Evolutionary conservation across 495 filamentous ascomycete species (phyloP).

Genomic region (Penicillium desertorum): DNA sequence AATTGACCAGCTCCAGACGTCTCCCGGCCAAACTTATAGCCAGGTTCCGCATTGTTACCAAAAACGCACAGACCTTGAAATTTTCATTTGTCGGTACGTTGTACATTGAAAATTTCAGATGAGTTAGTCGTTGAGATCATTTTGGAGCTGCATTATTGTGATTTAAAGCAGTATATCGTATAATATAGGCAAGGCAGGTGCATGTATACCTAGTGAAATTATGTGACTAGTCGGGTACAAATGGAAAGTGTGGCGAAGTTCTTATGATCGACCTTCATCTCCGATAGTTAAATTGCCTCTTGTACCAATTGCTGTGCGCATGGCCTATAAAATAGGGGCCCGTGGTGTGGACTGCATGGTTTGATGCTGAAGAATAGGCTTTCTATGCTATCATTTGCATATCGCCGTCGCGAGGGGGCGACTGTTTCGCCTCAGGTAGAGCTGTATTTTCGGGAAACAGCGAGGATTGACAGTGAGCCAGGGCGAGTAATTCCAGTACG

Average conservation of each 20-base stretch:
- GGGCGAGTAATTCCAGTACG: conserved; percentile 25
- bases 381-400: conserved; percentile 1
- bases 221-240: too few relatives aligned
- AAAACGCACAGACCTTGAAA: conserved; percentile 3
- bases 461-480: conserved; percentile 17
- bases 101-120: neutral
- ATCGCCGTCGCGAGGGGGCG: conserved; percentile 12
- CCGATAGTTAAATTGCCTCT: neutral
- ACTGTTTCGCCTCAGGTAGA: conserved; percentile 15
- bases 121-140: neutral
- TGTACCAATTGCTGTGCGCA: neutral
- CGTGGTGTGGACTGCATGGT: conserved; percentile 11
- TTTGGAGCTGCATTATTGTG: conserved; percentile 3
- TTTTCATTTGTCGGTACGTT: neutral
- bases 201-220: neutral
- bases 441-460: conserved; percentile 7
- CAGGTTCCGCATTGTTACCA: neutral
- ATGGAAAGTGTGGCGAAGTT: neutral
- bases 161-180: conserved; percentile 1
- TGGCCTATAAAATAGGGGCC: conserved; percentile 2
- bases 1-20: conserved; percentile 13
- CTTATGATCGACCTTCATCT: neutral
- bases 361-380: neutral
- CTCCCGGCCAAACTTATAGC: conserved; percentile 1
- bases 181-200: conserved; percentile 1